phyloP scores from a whole-genome alignment of 176 grass and related monocot species.

The Olyra latifolia region DNA sequence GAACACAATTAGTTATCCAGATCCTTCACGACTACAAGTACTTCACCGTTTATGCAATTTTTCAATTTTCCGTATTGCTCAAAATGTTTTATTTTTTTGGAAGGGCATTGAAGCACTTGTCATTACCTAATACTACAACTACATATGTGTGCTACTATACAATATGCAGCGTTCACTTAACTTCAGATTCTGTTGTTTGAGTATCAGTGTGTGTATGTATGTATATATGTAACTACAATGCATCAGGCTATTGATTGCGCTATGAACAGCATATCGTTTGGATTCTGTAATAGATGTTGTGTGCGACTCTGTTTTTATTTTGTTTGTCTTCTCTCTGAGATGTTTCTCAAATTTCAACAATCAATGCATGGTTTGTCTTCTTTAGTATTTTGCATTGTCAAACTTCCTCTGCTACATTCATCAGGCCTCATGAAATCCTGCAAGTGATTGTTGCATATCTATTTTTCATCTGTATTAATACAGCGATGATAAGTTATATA shows the following conservation, averaged over 20 bases:
- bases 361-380: background rate
- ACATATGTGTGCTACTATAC: background rate
- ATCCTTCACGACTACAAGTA: too few species aligned
- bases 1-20: background rate
- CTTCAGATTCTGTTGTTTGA: background rate
- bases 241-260: background rate
- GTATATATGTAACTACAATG: too few species aligned
- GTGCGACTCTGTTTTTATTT: constrained; percentile 11
- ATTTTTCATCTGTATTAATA: background rate
- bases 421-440: background rate
- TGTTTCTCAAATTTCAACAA: background rate
- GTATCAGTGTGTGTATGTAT: background rate
- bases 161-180: background rate
- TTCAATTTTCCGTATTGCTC: background rate
- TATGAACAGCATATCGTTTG: background rate
- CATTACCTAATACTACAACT: background rate
- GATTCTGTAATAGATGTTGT: constrained; percentile 3
- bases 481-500: background rate
- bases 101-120: background rate
- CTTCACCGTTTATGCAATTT: background rate
- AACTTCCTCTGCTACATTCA: background rate
- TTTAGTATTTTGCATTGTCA: background rate
- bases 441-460: background rate
- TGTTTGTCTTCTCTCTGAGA: background rate
- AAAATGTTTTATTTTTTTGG: background rate